Conservation (phyloP, 2,329 filamentous ascomycete species). For the Cephalotrichum gorgonifer region DNA sequence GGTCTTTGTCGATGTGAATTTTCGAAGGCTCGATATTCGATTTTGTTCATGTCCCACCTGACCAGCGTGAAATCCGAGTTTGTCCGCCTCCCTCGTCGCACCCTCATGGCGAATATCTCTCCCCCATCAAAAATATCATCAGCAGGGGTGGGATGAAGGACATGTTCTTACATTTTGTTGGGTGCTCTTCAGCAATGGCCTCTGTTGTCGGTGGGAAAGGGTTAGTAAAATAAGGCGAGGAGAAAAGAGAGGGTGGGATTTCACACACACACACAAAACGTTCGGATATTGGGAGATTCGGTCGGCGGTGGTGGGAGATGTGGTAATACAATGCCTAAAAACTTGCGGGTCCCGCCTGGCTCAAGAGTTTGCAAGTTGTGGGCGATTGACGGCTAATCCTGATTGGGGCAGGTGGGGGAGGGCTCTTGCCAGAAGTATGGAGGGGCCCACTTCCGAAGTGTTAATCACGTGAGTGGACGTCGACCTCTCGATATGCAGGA, state of each 20-base stretch:
- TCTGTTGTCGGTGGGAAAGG: not conserved
- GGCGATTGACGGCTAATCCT: conserved; percentile 2
- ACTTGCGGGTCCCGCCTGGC: conserved; percentile 1
- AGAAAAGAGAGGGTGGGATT: not conserved
- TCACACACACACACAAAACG: not conserved
- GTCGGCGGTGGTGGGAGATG: not conserved
- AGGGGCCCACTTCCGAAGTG: not conserved
- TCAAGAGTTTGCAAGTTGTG: conserved; percentile 7
- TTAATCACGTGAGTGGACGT: not conserved
- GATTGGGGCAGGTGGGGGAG: conserved; percentile 4
- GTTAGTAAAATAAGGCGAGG: not conserved
- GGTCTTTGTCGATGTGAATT: too few species aligned
- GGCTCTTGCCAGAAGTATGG: conserved; percentile 2
- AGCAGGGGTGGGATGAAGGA: not conserved
- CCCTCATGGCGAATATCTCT: not conserved
- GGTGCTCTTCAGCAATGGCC: conserved; percentile 4
- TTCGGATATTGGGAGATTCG: not conserved
- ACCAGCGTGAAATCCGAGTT: too few species aligned
- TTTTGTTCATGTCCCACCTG: too few species aligned
- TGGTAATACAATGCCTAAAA: not conserved
- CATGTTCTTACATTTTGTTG: conserved; percentile 4
- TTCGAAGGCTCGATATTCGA: too few species aligned
- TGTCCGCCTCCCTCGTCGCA: too few species aligned
- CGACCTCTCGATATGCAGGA: not conserved
- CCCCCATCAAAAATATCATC: not conserved